phyloP scores from a whole-genome alignment of 768 basidiomycete species.

The Kwoniella sp. region DNA sequence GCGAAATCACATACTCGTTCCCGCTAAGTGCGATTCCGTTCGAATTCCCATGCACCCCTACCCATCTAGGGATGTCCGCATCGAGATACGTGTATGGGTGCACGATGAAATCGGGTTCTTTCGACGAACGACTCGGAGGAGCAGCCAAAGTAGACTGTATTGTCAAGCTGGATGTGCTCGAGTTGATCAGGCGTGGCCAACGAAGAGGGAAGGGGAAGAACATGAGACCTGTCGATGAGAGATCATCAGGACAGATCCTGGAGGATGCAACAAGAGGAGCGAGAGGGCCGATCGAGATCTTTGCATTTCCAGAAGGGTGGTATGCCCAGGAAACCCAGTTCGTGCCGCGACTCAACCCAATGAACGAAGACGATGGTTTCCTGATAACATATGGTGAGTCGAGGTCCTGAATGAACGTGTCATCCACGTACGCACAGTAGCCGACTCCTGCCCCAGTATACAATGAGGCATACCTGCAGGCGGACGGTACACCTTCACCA shows the following conservation, averaged over 20 bases:
- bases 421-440: background rate
- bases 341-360: constrained; percentile 43
- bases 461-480: constrained; percentile 53
- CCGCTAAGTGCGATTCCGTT: constrained; percentile 56
- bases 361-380: constrained; percentile 56
- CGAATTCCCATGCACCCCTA: constrained; percentile 56
- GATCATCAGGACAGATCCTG: constrained; percentile 48
- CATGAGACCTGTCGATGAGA: constrained; percentile 46
- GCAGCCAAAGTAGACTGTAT: constrained; percentile 58
- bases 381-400: constrained; percentile 56
- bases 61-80: constrained; percentile 45
- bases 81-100: constrained; percentile 57
- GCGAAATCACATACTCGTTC: constrained; percentile 52
- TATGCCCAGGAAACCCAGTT: constrained; percentile 57
- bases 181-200: constrained; percentile 43
- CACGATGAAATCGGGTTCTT: constrained; percentile 55
- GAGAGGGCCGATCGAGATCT: constrained; percentile 51
- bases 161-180: constrained; percentile 55
- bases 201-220: constrained; percentile 36
- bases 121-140: constrained; percentile 56
- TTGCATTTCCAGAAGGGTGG: constrained; percentile 50
- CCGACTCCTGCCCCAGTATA: constrained; percentile 45
- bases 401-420: background rate
- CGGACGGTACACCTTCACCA: constrained; percentile 42
- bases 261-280: constrained; percentile 37